phyloP scores from a whole-genome alignment of 768 basidiomycete genomes.

The Calocera cornea region DNA sequence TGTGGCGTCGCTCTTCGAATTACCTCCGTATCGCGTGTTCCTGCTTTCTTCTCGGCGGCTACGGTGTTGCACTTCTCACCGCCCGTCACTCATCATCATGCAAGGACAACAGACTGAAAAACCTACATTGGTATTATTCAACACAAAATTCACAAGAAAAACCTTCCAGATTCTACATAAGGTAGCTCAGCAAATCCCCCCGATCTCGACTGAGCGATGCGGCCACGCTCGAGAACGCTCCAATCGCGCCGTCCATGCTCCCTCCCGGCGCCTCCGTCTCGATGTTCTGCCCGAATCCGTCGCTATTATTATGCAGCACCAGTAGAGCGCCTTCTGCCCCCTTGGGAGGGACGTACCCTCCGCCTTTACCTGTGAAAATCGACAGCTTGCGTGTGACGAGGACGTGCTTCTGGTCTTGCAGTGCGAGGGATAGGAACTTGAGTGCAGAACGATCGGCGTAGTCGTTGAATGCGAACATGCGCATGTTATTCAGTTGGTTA shows the following conservation, averaged over 20 bases:
- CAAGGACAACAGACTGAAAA: too few species aligned
- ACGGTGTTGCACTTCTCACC: too few species aligned
- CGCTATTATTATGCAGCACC: constrained; percentile 16
- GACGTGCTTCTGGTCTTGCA: not conserved
- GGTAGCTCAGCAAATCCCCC: not conserved
- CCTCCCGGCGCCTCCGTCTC: constrained; percentile 12
- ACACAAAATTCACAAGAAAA: too few species aligned
- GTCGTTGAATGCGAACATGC: constrained; percentile 13
- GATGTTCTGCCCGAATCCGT: constrained; percentile 17
- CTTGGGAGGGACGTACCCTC: not conserved
- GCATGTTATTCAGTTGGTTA: constrained; percentile 4
- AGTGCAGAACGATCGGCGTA: constrained; percentile 6
- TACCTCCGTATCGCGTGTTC: not conserved
- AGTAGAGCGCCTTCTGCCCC: constrained; percentile 7
- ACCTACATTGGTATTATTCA: too few species aligned
- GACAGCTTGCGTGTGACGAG: not conserved
- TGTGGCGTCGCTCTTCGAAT: not conserved
- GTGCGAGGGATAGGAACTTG: not conserved
- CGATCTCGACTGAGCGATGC: constrained; percentile 8
- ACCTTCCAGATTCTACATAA: not conserved
- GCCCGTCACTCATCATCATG: too few species aligned
- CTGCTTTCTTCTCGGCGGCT: too few species aligned
- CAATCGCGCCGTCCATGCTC: constrained; percentile 15
- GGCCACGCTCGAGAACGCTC: constrained; percentile 8
- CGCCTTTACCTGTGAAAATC: not conserved